Percentiles rank a stretch among this genome's conserved stretches.
Evolutionary conservation across 106 monocot species (phyloP).

Genomic region (Dendrobium officinale): DNA sequence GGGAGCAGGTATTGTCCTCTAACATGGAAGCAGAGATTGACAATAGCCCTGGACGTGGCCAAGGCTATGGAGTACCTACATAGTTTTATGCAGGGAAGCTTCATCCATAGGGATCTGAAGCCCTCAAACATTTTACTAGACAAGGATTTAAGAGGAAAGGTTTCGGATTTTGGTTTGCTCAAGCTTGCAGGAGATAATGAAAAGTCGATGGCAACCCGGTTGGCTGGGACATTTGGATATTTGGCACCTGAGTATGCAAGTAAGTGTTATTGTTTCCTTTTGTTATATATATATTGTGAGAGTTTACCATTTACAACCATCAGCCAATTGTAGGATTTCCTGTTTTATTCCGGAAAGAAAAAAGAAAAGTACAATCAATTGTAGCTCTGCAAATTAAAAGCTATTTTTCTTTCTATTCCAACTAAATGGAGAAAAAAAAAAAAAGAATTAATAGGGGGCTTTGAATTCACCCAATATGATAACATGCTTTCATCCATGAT

Average conservation of each 20-base stretch:
- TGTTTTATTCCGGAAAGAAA: background rate
- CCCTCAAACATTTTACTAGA: slow-evolving; percentile 90
- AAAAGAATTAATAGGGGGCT: background rate
- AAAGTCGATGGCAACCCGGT: slow-evolving; percentile 73
- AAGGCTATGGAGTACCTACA: slow-evolving; percentile 90
- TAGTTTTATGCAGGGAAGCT: slow-evolving; percentile 79
- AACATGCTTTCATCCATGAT: background rate
- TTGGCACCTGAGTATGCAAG: slow-evolving; percentile 97
- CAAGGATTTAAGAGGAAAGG: slow-evolving; percentile 74
- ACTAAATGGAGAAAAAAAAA: background rate
- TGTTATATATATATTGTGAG: background rate
- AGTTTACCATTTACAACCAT: background rate
- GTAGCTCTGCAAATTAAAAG: background rate
- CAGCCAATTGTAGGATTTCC: background rate
- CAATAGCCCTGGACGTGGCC: slow-evolving; percentile 83
- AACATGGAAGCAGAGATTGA: slow-evolving; percentile 83
- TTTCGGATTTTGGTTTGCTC: slow-evolving; percentile 92
- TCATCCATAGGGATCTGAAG: slow-evolving; percentile 93
- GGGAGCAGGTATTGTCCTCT: slow-evolving; percentile 36
- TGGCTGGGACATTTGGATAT: slow-evolving; percentile 97
- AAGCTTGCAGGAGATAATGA: slow-evolving; percentile 67
- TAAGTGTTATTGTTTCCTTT: slow-evolving; percentile 30
- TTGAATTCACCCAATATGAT: background rate
- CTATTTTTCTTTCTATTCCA: background rate
- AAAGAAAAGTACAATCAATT: background rate